These are phyloP conservation scores for Amphirosellinia nigrospora DNA, from an alignment of 495 filamentous ascomycete genomes.

Conservation along the genomic window DNA sequence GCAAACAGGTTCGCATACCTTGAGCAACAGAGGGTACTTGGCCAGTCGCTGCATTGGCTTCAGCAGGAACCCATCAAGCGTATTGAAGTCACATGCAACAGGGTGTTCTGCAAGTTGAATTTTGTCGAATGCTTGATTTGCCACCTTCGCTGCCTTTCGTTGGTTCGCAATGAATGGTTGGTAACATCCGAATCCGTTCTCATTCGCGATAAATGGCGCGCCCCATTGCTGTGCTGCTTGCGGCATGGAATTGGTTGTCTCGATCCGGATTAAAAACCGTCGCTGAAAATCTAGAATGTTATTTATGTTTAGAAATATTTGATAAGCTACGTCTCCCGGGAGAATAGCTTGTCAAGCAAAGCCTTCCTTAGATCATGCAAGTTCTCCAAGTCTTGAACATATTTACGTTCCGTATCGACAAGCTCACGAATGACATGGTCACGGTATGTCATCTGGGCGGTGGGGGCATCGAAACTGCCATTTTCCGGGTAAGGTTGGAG, in stretches of 20 bases:
- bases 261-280: conserved; percentile 90
- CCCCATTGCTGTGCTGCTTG: conserved; percentile 89
- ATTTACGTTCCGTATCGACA: conserved; percentile 93
- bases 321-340: conserved; percentile 87
- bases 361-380: conserved; percentile 91
- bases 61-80: conserved; percentile 85
- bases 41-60: conserved; percentile 96
- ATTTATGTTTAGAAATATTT: conserved; percentile 96
- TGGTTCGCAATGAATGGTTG: conserved; percentile 98
- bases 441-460: conserved; percentile 72
- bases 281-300: conserved; percentile 93
- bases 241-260: conserved; percentile 87
- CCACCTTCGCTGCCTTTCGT: conserved; percentile 68
- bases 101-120: conserved; percentile 59
- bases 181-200: conserved; percentile 86
- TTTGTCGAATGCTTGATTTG: conserved; percentile 67
- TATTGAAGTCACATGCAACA: conserved; percentile 64
- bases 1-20: conserved; percentile 58
- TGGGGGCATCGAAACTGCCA: conserved; percentile 51
- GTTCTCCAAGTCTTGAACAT: conserved; percentile 97
- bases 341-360: conserved; percentile 86
- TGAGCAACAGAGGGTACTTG: conserved; percentile 90
- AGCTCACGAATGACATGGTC: conserved; percentile 90
- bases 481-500: conserved; percentile 54
- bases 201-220: conserved; percentile 73